phyloP scores from a whole-genome alignment of 495 filamentous ascomycete species.

The Collariella sp. region DNA sequence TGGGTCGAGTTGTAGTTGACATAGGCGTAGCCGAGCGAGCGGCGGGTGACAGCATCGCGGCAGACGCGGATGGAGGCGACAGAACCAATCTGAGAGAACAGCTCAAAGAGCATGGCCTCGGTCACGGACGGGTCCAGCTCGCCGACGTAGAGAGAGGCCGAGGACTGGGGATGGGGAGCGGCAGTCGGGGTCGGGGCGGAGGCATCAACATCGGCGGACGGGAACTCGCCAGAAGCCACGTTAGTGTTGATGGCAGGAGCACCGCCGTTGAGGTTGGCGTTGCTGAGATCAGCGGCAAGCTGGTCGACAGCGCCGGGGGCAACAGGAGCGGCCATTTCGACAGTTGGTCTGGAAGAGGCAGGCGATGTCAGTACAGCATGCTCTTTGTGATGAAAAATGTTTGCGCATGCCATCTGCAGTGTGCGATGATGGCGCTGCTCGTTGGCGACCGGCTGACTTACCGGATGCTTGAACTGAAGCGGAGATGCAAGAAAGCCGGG shows the following conservation, averaged over 20 bases:
- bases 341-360: slow-evolving; percentile 8
- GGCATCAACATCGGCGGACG: slow-evolving; percentile 46
- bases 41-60: slow-evolving; percentile 96
- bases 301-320: slow-evolving; percentile 59
- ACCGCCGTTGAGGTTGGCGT: slow-evolving; percentile 52
- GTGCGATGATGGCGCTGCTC: background rate
- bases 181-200: slow-evolving; percentile 62
- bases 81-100: slow-evolving; percentile 98
- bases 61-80: slow-evolving; percentile 99
- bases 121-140: slow-evolving; percentile 96
- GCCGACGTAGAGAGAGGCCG: slow-evolving; percentile 96
- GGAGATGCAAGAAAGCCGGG: slow-evolving; percentile 4
- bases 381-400: background rate
- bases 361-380: slow-evolving; percentile 8
- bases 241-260: slow-evolving; percentile 61
- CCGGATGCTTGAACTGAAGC: slow-evolving; percentile 10
- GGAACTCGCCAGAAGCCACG: slow-evolving; percentile 41
- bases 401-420: background rate
- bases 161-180: slow-evolving; percentile 67
- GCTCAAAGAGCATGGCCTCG: slow-evolving; percentile 99
- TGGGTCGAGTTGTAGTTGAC: slow-evolving; percentile 98
- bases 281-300: slow-evolving; percentile 55
- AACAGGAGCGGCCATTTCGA: slow-evolving; percentile 54
- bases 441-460: slow-evolving; percentile 13
- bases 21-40: slow-evolving; percentile 98